Base-by-base conservation (phyloP, 306 rosid species). In the Astragalus glycyphyllos region DNA sequence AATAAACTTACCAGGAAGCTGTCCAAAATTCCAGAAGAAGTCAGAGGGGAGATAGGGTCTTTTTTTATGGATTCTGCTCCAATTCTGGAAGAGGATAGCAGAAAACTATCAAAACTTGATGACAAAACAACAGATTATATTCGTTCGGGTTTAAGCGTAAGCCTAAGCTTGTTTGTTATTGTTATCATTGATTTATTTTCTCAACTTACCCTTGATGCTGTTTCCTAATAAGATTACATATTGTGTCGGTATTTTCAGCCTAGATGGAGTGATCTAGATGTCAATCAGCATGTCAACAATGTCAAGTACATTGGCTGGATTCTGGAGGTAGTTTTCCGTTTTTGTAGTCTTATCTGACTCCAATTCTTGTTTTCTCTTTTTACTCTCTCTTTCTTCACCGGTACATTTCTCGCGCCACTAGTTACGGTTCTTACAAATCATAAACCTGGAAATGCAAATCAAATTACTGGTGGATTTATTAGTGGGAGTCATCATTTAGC, bases 261-360 rank as follows among this genome's bases (percentile, higher is more conserved):
- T 64, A 84, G 96, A 57, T 95, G 99, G 99, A 76, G 85, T 71
- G 99, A 95, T 58, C 87, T 95, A 40, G 99, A 95, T 75, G 72
- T 95, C 77, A 95, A 95, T 45, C 99, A 87, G 90, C 99, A 95
- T 74, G 99, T 95, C 71, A 95, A 95, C 85, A 95, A 95, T 76
- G 99, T 95, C 79, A 95, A 95, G 91, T 95, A 95, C 86, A 84
- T 95, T 83, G 99, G 97, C 81, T 95, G 99, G 99, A 84, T 95
- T 83, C 93, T 95, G 32, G 99, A 95, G 99, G 99, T 95, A 84
- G 35, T 60, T 68, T 60, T 64, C 44, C 70, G 61, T 69, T 67
- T 69, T 14, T 46, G 47, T 60, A 20, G 63, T 76, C 37, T 54
- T 54, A 20, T 60, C 4, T 26, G 50, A 34, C 37, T 56, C 40